Percentiles rank a stretch among this genome's conserved stretches.
phyloP scores from a whole-genome alignment of 148 eudicot species.

The Chenopodium album region DNA sequence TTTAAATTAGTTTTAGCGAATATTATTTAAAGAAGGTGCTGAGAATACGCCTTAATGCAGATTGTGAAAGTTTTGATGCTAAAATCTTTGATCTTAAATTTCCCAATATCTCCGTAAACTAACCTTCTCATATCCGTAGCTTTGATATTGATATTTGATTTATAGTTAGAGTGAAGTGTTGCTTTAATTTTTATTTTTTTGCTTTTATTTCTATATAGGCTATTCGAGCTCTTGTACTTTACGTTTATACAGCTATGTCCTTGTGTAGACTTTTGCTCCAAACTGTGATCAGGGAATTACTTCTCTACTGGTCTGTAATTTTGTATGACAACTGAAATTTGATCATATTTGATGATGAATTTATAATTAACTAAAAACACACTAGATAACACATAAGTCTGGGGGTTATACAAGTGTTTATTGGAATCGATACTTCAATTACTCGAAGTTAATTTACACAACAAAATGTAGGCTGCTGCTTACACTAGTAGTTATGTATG shows the following conservation, averaged over 20 bases:
- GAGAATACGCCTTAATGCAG: too few species aligned
- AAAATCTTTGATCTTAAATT: too few species aligned
- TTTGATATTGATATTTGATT: too few species aligned
- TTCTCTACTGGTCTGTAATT: neutral
- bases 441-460: neutral
- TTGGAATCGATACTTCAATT: neutral
- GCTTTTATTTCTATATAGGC: neutral
- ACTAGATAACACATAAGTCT: neutral
- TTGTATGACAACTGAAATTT: neutral
- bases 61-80: too few species aligned
- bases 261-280: neutral
- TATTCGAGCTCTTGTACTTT: neutral
- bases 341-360: neutral
- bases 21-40: too few species aligned
- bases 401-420: neutral
- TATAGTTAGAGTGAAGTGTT: too few species aligned
- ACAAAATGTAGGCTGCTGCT: neutral
- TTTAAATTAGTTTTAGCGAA: too few species aligned
- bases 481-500: neutral
- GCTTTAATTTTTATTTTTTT: neutral
- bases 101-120: too few species aligned
- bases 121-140: too few species aligned
- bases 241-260: neutral
- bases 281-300: neutral
- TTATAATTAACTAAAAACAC: neutral